These are phyloP conservation scores for Acrodontium crateriforme DNA, from an alignment of 2,329 filamentous ascomycete species.

Conservation along the genomic window DNA sequence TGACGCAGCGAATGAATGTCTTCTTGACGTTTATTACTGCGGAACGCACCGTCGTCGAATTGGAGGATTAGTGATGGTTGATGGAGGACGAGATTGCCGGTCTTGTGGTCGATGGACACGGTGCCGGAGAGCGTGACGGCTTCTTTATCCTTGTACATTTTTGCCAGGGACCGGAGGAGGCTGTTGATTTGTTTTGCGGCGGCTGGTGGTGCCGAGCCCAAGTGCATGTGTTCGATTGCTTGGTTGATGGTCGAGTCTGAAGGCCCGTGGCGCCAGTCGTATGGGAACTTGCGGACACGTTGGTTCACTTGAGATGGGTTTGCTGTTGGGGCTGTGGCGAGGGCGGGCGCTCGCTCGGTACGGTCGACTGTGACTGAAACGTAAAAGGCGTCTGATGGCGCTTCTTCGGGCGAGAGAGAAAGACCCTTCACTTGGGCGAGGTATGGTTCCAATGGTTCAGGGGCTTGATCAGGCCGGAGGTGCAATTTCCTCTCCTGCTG, in stretches of 20 bases:
- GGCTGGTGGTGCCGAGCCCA: constrained; percentile 32
- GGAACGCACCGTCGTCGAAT: constrained; percentile 58
- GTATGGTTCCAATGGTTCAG: constrained; percentile 16
- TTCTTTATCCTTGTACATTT: constrained; percentile 50
- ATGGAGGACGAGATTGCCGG: constrained; percentile 28
- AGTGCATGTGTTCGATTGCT: constrained; percentile 38
- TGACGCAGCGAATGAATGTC: constrained; percentile 47
- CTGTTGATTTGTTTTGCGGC: constrained; percentile 31
- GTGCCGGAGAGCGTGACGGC: constrained; percentile 46
- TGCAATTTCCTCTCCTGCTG: constrained; percentile 14
- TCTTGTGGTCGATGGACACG: constrained; percentile 28
- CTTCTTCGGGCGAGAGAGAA: constrained; percentile 10
- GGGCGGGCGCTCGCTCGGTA: constrained; percentile 45
- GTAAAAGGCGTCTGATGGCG: constrained; percentile 25
- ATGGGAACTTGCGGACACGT: constrained; percentile 43
- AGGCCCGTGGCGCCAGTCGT: constrained; percentile 41
- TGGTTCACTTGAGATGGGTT: constrained; percentile 29
- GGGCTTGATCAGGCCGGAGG: constrained; percentile 14
- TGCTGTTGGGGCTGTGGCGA: constrained; percentile 44
- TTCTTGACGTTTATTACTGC: constrained; percentile 46
- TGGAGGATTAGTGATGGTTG: constrained; percentile 44
- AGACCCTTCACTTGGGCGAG: constrained; percentile 15
- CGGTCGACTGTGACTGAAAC: constrained; percentile 55
- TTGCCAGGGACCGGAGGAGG: constrained; percentile 41
- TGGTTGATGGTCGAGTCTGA: constrained; percentile 25